phyloP scores from a whole-genome alignment of 2,329 filamentous ascomycete species.

The Penicillium olsonii region DNA sequence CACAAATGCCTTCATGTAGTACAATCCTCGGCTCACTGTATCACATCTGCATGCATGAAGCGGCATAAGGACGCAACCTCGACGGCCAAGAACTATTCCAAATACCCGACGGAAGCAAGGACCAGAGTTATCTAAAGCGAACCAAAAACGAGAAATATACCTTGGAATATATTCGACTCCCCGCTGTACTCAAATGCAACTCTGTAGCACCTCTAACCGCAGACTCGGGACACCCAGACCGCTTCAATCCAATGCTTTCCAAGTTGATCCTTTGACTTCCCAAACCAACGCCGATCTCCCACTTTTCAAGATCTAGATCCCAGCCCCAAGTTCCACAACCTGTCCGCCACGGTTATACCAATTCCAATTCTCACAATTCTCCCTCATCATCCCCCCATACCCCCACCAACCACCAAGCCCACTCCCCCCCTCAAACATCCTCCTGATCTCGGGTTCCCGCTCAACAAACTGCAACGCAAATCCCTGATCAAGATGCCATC shows the following conservation, averaged over 20 bases:
- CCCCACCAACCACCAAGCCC: background rate
- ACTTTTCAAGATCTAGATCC: background rate
- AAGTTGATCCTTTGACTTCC: background rate
- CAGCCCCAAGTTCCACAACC: background rate
- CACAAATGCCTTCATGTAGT: background rate
- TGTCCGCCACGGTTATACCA: background rate
- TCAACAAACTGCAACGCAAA: conserved; percentile 14
- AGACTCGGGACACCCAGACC: too few species aligned
- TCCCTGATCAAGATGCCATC: conserved; percentile 14
- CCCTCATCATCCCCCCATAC: background rate
- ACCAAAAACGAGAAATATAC: background rate
- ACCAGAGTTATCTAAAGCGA: background rate
- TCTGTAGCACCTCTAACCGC: background rate
- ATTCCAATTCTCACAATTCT: background rate
- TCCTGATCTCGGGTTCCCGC: background rate
- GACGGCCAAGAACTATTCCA: background rate
- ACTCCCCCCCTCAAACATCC: background rate
- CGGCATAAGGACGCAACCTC: background rate
- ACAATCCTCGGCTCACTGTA: background rate
- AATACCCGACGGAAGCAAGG: background rate
- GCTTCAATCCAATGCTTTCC: too few species aligned
- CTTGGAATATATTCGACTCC: too few species aligned
- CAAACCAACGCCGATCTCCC: background rate
- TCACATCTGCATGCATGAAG: background rate
- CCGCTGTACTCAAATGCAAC: too few species aligned